Base-by-base conservation (phyloP, 164 flowering plant species). In the Akebia trifoliata region DNA sequence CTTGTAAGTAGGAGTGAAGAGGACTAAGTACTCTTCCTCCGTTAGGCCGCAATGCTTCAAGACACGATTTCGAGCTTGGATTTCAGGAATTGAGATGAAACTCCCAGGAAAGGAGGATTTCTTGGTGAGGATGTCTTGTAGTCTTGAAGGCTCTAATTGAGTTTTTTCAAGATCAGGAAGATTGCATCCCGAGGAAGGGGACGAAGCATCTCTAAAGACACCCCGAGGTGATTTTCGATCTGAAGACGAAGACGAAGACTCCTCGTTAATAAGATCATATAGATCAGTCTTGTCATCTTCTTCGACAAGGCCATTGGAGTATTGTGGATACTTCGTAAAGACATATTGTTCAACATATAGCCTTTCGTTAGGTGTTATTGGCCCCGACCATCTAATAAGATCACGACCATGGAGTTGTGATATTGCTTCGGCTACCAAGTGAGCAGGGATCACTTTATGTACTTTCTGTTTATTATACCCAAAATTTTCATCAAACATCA, bases 351-450 rank as follows among this genome's bases (percentile, higher is more conserved):
- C 80, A 4, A 83, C 91, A 61, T 82, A 87, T 64, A 78, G 76
- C 87, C 69, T 87, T 64, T 87, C 95, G 15, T 56, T 71, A 20
- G 84, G 87, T 18, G 95, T 87, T 56, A 87, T 84, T 7, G 91
- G 91, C 15, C 95, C 91, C 24, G 95, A 85, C 89, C 91, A 87
- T 69, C 95, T 76, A 29, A 70, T 76, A 37, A 65, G 75, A 54
- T 83, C 90, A 34, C 78, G 76, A 21, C 84, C 90, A 36, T 70
- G 84, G 64, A 84, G 79, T n/a, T 84, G 82, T 30, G 91, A 87
- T 65, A 87, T 87, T 45, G 91, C 95, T 74, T 85, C 89, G 0
- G 89, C 95, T 31, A 85, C 69, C 29, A 85, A 69, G 60, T 87
- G 95, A 26, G 91, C 82, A 34, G 91, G 91, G 61, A 85, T 83